phyloP scores from a whole-genome alignment of 1,284 basidiomycete genomes.

The Malassezia vespertilionis region DNA sequence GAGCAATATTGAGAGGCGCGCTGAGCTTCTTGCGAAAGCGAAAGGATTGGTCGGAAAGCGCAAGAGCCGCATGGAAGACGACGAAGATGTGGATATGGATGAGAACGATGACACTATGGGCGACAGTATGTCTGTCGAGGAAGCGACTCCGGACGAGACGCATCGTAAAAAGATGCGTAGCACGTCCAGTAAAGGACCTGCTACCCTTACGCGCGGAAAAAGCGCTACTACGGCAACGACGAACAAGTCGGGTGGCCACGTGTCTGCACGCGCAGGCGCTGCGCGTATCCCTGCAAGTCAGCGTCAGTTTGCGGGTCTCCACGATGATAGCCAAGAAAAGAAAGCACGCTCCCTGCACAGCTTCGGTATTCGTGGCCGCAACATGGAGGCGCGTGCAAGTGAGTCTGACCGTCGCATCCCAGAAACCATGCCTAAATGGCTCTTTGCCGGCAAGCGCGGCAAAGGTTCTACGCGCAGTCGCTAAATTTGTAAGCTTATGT shows the following conservation, averaged over 20 bases:
- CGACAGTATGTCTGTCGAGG: conserved; percentile 44
- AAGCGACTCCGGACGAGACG: conserved; percentile 17
- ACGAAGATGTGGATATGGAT: conserved; percentile 48
- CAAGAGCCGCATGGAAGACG: conserved; percentile 49
- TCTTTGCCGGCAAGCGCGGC: conserved; percentile 42
- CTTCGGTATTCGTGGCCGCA: conserved; percentile 32
- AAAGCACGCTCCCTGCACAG: conserved; percentile 38
- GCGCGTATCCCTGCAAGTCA: conserved; percentile 37
- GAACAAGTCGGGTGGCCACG: conserved; percentile 33
- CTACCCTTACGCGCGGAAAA: conserved; percentile 18
- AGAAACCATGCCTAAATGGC: conserved; percentile 43
- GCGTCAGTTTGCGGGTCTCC: conserved; percentile 35
- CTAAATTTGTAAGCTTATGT: conserved; percentile 4
- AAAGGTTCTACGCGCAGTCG: conserved; percentile 41
- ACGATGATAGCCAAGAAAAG: conserved; percentile 29
- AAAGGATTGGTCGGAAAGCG: conserved; percentile 60
- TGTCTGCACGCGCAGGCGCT: conserved; percentile 36
- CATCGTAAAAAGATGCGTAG: conserved; percentile 27
- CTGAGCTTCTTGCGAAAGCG: conserved; percentile 67
- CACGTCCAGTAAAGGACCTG: conserved; percentile 57
- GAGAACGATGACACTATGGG: conserved; percentile 53
- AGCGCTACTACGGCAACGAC: conserved; percentile 26
- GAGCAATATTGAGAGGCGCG: conserved; percentile 73
- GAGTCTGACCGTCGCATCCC: conserved; percentile 44
- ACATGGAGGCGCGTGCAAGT: conserved; percentile 37